Evolutionary conservation across 2,329 filamentous ascomycete genomes (phyloP).

Genomic region (Aspergillus bombycis): DNA sequence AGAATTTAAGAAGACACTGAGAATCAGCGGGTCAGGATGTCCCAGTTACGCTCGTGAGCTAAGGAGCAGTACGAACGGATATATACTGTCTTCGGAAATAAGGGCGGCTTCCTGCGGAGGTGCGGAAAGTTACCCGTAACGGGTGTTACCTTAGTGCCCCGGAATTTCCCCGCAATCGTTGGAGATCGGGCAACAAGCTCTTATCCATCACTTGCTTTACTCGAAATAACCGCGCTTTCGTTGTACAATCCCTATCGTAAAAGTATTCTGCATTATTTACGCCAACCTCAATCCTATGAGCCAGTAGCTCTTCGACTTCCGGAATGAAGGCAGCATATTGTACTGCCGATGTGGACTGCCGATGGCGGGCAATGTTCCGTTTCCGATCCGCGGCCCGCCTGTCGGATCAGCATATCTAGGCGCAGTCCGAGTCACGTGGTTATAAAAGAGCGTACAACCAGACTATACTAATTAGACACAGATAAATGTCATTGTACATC

Average conservation of each 20-base stretch:
- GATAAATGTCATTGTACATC: constrained; percentile 4
- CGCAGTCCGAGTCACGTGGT: background rate
- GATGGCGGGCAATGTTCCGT: constrained; percentile 17
- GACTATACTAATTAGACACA: background rate
- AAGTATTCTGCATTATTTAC: background rate
- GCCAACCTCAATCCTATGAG: background rate
- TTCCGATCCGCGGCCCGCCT: constrained; percentile 29
- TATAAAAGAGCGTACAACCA: too few relatives aligned
- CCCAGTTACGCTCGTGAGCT: background rate
- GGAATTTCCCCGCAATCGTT: constrained; percentile 22
- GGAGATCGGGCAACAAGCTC: background rate
- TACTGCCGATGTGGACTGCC: constrained; percentile 20
- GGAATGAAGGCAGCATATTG: constrained; percentile 13
- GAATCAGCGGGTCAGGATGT: background rate
- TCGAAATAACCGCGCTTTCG: background rate
- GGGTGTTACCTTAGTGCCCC: constrained; percentile 13
- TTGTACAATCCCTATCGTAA: background rate
- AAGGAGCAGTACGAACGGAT: background rate
- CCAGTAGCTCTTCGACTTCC: background rate
- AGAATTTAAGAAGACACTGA: background rate
- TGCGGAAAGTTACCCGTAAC: constrained; percentile 22
- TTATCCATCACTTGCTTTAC: background rate
- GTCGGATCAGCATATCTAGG: background rate
- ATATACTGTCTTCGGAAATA: constrained; percentile 3
- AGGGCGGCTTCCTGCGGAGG: constrained; percentile 22